Conservation (phyloP, 2,329 filamentous ascomycete species). For the Scleromitrula shiraiana region DNA sequence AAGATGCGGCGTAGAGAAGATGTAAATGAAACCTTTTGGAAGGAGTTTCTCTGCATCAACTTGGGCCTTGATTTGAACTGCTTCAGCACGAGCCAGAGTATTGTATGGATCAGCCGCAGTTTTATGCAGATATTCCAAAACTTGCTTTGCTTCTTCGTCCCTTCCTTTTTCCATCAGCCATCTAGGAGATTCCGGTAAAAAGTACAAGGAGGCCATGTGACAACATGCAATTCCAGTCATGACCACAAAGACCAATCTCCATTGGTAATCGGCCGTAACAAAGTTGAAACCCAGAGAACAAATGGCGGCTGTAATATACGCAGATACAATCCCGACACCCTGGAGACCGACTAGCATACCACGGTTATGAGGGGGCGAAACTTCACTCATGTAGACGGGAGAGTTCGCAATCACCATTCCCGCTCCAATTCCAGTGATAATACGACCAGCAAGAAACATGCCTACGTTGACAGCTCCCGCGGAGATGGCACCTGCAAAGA, state of each 20-base stretch:
- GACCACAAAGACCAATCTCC: conserved; percentile 3
- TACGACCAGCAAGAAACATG: conserved; percentile 3
- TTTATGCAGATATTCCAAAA: conserved; percentile 13
- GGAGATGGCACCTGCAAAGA: conserved; percentile 16
- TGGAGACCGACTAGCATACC: conserved; percentile 28
- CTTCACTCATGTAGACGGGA: conserved; percentile 24
- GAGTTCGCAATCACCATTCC: conserved; percentile 12
- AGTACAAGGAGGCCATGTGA: conserved; percentile 35
- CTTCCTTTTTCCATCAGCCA: conserved; percentile 15
- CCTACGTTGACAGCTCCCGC: conserved; percentile 12
- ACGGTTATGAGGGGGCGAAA: conserved; percentile 25
- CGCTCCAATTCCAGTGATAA: neutral
- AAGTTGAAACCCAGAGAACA: conserved; percentile 2
- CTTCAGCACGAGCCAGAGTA: neutral
- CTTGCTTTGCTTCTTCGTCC: conserved; percentile 11
- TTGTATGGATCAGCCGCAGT: neutral
- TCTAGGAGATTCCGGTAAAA: conserved; percentile 65
- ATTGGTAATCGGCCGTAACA: neutral
- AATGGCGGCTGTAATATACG: conserved; percentile 22
- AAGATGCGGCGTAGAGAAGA: conserved; percentile 2
- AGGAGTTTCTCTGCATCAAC: neutral
- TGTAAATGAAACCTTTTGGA: conserved; percentile 7
- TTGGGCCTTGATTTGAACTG: conserved; percentile 1
- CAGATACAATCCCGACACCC: conserved; percentile 26
- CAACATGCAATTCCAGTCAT: conserved; percentile 11